Evolutionary conservation across 2,329 filamentous ascomycete genomes (phyloP).

Genomic region (Talaromyces verruculosus): DNA sequence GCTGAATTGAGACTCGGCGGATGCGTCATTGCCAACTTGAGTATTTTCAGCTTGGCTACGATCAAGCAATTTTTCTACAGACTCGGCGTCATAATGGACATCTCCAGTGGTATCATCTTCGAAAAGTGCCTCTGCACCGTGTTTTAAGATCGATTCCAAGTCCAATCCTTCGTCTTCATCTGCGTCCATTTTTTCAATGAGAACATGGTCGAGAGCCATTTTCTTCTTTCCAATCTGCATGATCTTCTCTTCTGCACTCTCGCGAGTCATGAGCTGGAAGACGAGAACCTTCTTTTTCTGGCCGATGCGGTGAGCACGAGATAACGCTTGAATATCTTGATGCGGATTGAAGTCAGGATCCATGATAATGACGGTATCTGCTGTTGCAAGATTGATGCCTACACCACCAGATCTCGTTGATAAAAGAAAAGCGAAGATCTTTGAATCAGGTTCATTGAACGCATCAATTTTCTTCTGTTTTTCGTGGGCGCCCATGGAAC

Average conservation of each 20-base stretch:
- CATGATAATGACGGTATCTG: slow-evolving; percentile 96
- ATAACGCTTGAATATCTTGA: slow-evolving; percentile 93
- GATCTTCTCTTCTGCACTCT: slow-evolving; percentile 90
- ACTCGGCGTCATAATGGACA: slow-evolving; percentile 76
- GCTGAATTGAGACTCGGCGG: slow-evolving; percentile 77
- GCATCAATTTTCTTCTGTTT: slow-evolving; percentile 94
- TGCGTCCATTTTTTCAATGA: slow-evolving; percentile 87
- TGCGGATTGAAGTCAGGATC: slow-evolving; percentile 98
- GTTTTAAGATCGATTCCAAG: slow-evolving; percentile 80
- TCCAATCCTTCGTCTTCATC: slow-evolving; percentile 78
- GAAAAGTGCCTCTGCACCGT: slow-evolving; percentile 85
- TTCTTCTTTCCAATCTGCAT: slow-evolving; percentile 95
- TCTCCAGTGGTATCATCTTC: slow-evolving; percentile 67
- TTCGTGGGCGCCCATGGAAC: slow-evolving; percentile 73
- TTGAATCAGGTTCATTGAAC: slow-evolving; percentile 82
- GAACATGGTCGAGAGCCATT: slow-evolving; percentile 89
- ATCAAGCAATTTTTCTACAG: slow-evolving; percentile 89
- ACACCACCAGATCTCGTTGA: slow-evolving; percentile 95
- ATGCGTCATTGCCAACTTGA: slow-evolving; percentile 61
- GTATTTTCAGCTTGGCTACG: slow-evolving; percentile 77
- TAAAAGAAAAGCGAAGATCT: slow-evolving; percentile 83
- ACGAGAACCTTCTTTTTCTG: slow-evolving; percentile 95
- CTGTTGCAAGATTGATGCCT: slow-evolving; percentile 94
- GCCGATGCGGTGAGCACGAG: slow-evolving; percentile 91
- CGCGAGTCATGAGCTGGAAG: slow-evolving; percentile 88